phyloP scores from a whole-genome alignment of 1,284 basidiomycete genomes.

The Ganoderma lucidum region DNA sequence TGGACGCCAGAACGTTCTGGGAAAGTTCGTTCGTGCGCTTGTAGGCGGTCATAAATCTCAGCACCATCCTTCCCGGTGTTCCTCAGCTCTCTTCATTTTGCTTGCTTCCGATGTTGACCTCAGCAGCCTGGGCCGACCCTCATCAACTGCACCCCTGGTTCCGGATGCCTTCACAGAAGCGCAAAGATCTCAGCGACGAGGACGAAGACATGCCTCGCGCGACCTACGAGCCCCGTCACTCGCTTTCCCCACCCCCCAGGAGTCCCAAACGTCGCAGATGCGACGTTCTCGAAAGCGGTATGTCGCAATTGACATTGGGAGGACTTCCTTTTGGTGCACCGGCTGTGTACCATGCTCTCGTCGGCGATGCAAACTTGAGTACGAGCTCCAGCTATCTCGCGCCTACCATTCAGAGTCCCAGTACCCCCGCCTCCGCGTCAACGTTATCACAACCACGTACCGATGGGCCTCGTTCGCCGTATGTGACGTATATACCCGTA shows the following conservation, averaged over 20 bases:
- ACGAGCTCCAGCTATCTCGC: slow-evolving; percentile 7
- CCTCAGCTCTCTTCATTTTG: slow-evolving; percentile 7
- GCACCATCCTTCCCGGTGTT: not conserved
- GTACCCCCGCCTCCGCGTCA: slow-evolving; percentile 3
- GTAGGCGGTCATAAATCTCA: slow-evolving; percentile 30
- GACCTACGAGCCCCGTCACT: slow-evolving; percentile 26
- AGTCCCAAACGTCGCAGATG: slow-evolving; percentile 57
- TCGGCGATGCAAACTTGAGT: not conserved
- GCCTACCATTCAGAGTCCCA: slow-evolving; percentile 21
- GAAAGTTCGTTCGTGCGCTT: slow-evolving; percentile 29
- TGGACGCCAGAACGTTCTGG: slow-evolving; percentile 31
- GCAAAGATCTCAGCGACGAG: slow-evolving; percentile 46
- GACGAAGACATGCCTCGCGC: slow-evolving; percentile 27
- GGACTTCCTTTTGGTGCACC: slow-evolving; percentile 6
- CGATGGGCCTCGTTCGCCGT: slow-evolving; percentile 26
- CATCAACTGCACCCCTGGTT: slow-evolving; percentile 64
- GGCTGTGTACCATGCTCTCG: not conserved
- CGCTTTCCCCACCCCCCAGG: slow-evolving; percentile 34
- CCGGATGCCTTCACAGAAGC: slow-evolving; percentile 54
- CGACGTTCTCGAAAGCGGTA: slow-evolving; percentile 60
- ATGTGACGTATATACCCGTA: slow-evolving; percentile 19
- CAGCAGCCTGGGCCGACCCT: slow-evolving; percentile 41
- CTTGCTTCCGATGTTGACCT: slow-evolving; percentile 36
- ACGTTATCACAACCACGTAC: slow-evolving; percentile 18
- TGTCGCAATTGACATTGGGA: slow-evolving; percentile 60